A percentile compares a stretch with the other conserved stretches of the same genome.
Evolutionary conservation across 495 filamentous ascomycete genomes (phyloP).

Genomic region (Neurospora intermedia): DNA sequence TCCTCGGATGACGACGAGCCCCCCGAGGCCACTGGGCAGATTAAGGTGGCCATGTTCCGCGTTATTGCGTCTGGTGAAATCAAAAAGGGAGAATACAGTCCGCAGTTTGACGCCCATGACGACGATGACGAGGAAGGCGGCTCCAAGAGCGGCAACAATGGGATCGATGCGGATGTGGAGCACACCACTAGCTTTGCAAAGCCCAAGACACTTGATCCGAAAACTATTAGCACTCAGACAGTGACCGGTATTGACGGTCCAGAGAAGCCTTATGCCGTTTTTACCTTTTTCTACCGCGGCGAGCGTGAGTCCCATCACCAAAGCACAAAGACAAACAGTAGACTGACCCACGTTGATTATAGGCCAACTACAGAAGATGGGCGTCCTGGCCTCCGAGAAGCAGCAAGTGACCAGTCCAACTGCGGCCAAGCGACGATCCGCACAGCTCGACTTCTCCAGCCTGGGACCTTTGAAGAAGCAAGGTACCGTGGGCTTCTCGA

Average conservation of each 20-base stretch:
- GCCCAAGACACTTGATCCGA: conserved; percentile 92
- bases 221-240: conserved; percentile 94
- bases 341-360: conserved; percentile 8
- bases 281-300: conserved; percentile 96
- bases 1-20: conserved; percentile 83
- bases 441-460: conserved; percentile 69
- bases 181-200: conserved; percentile 99
- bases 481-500: conserved; percentile 79
- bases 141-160: conserved; percentile 27
- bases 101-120: conserved; percentile 94
- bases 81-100: conserved; percentile 93
- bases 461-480: conserved; percentile 74
- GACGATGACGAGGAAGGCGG: conserved; percentile 62
- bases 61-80: conserved; percentile 95
- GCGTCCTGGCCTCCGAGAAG: conserved; percentile 59
- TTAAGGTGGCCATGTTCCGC: conserved; percentile 93
- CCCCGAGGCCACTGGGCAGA: conserved; percentile 91
- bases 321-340: background rate
- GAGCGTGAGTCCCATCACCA: conserved; percentile 55
- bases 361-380: conserved; percentile 95
- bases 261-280: conserved; percentile 90
- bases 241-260: conserved; percentile 96
- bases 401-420: conserved; percentile 42
- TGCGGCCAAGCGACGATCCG: conserved; percentile 58
- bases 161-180: conserved; percentile 61